These are phyloP conservation scores for Waltiozyma solani DNA, from an alignment of 1,139 yeast genomes.

Conservation along the genomic window DNA sequence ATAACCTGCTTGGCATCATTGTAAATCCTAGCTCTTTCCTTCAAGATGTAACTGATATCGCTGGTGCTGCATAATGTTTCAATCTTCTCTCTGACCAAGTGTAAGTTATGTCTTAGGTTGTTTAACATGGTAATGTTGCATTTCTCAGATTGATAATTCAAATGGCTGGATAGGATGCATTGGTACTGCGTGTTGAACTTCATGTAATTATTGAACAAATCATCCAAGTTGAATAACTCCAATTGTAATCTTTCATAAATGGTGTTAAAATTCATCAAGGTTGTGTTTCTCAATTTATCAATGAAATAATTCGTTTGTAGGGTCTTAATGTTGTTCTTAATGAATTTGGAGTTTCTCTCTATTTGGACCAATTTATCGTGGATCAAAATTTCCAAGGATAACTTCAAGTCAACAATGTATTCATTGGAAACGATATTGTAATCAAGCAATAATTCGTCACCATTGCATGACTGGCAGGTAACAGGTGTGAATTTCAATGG, in stretches of 20 bases:
- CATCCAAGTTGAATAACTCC: conserved; percentile 3
- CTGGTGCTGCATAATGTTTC: conserved; percentile 9
- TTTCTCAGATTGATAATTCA: neutral
- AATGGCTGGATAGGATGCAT: neutral
- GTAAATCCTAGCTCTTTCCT: conserved; percentile 19
- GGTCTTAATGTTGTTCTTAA: conserved; percentile 12
- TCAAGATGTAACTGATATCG: conserved; percentile 17
- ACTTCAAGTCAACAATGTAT: conserved; percentile 9
- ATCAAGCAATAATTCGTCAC: neutral
- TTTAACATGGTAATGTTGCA: neutral
- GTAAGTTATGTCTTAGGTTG: conserved; percentile 8
- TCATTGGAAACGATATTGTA: conserved; percentile 3
- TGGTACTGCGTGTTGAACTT: conserved; percentile 1
- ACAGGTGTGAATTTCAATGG: neutral
- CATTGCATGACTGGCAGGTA: neutral
- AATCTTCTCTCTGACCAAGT: conserved; percentile 7
- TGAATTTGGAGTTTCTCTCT: conserved; percentile 11
- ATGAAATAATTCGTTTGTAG: conserved; percentile 12
- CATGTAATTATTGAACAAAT: conserved; percentile 1
- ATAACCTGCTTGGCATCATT: conserved; percentile 18
- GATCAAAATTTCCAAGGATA: conserved; percentile 6
- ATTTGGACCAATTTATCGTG: conserved; percentile 15
- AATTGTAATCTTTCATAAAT: conserved; percentile 7
- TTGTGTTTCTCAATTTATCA: conserved; percentile 10
- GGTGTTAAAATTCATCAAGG: conserved; percentile 12